Percentiles rank a stretch among this genome's conserved stretches.
These are phyloP conservation scores for Wickerhamiella infanticola DNA, from an alignment of 1,139 yeast species.

Conservation along the genomic window DNA sequence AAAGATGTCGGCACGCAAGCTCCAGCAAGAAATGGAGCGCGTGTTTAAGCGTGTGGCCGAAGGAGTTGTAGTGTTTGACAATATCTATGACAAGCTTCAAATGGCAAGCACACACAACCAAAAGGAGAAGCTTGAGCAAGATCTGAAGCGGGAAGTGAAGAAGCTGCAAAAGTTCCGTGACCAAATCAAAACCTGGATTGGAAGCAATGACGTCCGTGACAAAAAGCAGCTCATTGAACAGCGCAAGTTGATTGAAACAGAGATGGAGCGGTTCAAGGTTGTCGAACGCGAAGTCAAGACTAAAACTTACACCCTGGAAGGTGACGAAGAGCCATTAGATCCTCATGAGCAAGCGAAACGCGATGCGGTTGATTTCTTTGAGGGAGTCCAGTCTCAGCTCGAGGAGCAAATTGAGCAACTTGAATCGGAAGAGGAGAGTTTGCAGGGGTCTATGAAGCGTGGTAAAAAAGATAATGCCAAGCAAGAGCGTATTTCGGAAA, in stretches of 20 bases:
- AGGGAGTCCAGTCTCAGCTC: conserved; percentile 64
- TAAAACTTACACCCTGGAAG: conserved; percentile 91
- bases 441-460: conserved; percentile 37
- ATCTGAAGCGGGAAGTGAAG: conserved; percentile 88
- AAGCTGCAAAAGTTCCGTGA: conserved; percentile 89
- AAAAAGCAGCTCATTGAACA: conserved; percentile 69
- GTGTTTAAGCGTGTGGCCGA: conserved; percentile 88
- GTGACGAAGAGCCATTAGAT: conserved; percentile 34
- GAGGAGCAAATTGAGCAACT: conserved; percentile 66
- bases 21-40: conserved; percentile 65
- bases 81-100: conserved; percentile 72
- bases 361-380: conserved; percentile 59
- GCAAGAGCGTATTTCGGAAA: conserved; percentile 42
- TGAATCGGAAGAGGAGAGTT: conserved; percentile 60
- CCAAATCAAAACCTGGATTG: conserved; percentile 89
- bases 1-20: conserved; percentile 16
- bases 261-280: conserved; percentile 94
- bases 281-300: conserved; percentile 91
- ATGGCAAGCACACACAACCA: conserved; percentile 74
- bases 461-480: conserved; percentile 43
- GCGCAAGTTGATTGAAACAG: conserved; percentile 69
- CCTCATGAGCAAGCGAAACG: conserved; percentile 69
- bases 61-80: conserved; percentile 81
- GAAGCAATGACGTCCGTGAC: conserved; percentile 84
- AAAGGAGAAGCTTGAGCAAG: conserved; percentile 86